phyloP scores from a whole-genome alignment of 2,329 filamentous ascomycete species.

The Diaporthe eres region DNA sequence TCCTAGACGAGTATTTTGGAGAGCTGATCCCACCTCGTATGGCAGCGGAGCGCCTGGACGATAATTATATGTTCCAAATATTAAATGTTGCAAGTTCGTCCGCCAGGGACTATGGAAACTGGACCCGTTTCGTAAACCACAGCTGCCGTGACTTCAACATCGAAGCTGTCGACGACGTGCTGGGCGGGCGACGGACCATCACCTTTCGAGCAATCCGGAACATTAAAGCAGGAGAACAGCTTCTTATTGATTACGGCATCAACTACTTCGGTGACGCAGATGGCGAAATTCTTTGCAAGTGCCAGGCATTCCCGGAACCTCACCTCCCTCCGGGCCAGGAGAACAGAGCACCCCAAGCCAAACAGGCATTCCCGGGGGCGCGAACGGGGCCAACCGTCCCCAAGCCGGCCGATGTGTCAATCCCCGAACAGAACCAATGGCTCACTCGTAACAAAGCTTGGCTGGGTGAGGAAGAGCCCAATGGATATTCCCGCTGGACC shows the following conservation, averaged over 20 bases:
- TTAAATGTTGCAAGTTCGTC: background rate
- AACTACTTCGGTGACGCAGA: background rate
- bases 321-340: background rate
- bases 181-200: background rate
- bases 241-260: constrained; percentile 6
- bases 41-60: background rate
- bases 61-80: background rate
- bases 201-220: background rate
- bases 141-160: background rate
- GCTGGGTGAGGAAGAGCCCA: background rate
- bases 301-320: background rate
- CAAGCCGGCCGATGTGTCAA: background rate
- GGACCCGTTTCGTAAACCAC: constrained; percentile 34
- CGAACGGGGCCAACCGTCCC: too few species aligned
- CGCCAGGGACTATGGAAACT: constrained; percentile 18
- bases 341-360: too few species aligned
- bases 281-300: background rate
- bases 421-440: background rate
- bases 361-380: background rate
- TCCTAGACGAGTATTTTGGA: constrained; percentile 21
- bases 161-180: background rate
- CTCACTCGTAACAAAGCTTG: background rate
- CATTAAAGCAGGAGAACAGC: background rate
- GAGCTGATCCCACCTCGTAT: background rate
- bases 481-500: background rate